Evolutionary conservation across 2,329 filamentous ascomycete genomes (phyloP).

Genomic region (Cryphonectria nitschkei): DNA sequence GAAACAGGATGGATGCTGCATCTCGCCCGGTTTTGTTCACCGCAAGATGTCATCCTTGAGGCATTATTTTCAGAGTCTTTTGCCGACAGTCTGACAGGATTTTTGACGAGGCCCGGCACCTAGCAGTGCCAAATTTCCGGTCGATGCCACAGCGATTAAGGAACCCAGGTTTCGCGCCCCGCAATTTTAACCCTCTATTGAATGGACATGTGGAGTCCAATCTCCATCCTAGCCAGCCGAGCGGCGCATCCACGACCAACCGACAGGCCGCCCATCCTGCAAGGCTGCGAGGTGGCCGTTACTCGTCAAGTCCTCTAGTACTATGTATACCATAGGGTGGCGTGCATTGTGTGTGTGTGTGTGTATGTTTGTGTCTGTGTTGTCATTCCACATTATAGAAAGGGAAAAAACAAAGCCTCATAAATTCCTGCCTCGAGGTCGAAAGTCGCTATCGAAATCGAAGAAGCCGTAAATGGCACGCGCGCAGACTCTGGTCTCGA

Average conservation of each 20-base stretch:
- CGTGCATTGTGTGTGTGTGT: background rate
- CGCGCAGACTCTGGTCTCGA: background rate
- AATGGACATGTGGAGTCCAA: slow-evolving; percentile 7
- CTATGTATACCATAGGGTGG: background rate
- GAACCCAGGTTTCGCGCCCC: slow-evolving; percentile 20
- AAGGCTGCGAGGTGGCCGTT: background rate
- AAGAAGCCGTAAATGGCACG: background rate
- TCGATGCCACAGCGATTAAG: slow-evolving; percentile 10
- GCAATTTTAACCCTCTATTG: slow-evolving; percentile 16
- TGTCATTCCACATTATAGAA: background rate
- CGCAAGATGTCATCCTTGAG: background rate
- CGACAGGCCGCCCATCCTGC: slow-evolving; percentile 5
- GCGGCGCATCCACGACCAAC: background rate
- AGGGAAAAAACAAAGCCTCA: background rate
- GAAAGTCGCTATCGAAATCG: background rate
- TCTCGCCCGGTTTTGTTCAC: background rate
- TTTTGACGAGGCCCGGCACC: slow-evolving; percentile 12
- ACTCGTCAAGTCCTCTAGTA: background rate
- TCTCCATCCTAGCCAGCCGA: slow-evolving; percentile 1
- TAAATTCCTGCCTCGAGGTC: background rate
- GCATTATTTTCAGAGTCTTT: background rate
- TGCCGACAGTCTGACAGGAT: background rate
- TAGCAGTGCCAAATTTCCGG: slow-evolving; percentile 15
- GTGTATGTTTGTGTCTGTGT: too few species aligned
- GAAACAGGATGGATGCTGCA: background rate